Percentiles rank a stretch among this genome's conserved stretches.
Conservation (phyloP, 495 filamentous ascomycete species). For the Talaromyces liani region DNA sequence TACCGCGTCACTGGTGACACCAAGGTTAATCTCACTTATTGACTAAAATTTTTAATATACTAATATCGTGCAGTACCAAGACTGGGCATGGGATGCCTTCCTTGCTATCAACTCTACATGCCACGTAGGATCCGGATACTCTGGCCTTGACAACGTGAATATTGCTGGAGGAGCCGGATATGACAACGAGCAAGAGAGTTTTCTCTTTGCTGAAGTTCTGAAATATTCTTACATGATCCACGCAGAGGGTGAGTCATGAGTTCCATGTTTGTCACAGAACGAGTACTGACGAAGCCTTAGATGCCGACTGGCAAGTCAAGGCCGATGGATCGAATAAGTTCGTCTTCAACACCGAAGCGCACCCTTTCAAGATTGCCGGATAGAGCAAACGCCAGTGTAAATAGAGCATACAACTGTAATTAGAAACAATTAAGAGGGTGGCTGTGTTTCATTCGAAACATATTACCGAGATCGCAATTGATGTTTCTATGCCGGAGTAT, state of each 20-base stretch:
- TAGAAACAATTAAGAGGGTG: not conserved
- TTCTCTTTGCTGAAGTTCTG: conserved; percentile 83
- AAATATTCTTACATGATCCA: conserved; percentile 79
- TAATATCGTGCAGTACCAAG: conserved; percentile 51
- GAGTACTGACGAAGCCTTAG: conserved; percentile 15
- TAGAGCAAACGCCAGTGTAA: not conserved
- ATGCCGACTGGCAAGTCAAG: conserved; percentile 51
- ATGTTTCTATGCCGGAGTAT: not conserved
- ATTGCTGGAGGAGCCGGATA: conserved; percentile 49
- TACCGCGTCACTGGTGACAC: conserved; percentile 67
- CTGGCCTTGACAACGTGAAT: conserved; percentile 61
- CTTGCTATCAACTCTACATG: conserved; percentile 58
- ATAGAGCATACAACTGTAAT: not conserved
- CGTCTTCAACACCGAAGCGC: conserved; percentile 72
- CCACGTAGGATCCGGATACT: conserved; percentile 59
- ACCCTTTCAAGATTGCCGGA: conserved; percentile 51
- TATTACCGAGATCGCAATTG: too few species aligned
- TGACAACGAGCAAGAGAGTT: conserved; percentile 74
- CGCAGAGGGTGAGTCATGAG: conserved; percentile 25
- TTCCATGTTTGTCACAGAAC: not conserved
- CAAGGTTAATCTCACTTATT: conserved; percentile 23
- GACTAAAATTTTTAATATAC: conserved; percentile 2
- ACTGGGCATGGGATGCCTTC: conserved; percentile 85
- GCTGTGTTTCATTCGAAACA: not conserved
- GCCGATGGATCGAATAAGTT: conserved; percentile 45